Evolutionary conservation across 1,139 yeast species (phyloP).

Genomic region (Protomyces inouyei): DNA sequence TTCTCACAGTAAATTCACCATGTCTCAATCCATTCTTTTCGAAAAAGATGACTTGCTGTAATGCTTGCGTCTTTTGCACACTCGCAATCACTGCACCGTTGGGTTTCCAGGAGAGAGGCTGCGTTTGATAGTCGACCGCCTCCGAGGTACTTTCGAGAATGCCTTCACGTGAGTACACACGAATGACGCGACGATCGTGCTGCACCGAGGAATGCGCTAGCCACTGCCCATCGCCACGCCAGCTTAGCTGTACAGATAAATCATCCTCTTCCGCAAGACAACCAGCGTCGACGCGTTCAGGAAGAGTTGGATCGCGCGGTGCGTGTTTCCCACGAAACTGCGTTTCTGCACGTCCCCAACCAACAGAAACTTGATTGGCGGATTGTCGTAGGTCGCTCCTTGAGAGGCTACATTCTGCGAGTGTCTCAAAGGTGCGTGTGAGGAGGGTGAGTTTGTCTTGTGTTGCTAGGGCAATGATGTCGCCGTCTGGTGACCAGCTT

Average conservation of each 20-base stretch:
- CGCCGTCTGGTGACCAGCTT: slow-evolving; percentile 89
- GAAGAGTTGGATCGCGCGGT: slow-evolving; percentile 91
- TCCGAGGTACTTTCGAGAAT: slow-evolving; percentile 78
- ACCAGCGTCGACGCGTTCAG: slow-evolving; percentile 67
- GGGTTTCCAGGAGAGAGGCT: slow-evolving; percentile 77
- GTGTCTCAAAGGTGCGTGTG: slow-evolving; percentile 74
- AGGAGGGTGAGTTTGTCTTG: slow-evolving; percentile 46
- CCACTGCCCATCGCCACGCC: slow-evolving; percentile 95
- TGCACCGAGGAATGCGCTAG: slow-evolving; percentile 68
- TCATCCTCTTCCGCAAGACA: slow-evolving; percentile 44
- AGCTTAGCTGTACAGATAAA: slow-evolving; percentile 51
- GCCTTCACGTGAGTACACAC: slow-evolving; percentile 72
- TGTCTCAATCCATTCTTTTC: slow-evolving; percentile 92
- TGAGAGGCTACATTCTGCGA: slow-evolving; percentile 58
- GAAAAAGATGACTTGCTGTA: slow-evolving; percentile 61
- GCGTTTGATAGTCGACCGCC: slow-evolving; percentile 79
- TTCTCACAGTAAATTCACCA: slow-evolving; percentile 72
- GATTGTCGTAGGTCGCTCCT: slow-evolving; percentile 59
- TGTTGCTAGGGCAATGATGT: slow-evolving; percentile 62
- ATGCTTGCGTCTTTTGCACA: slow-evolving; percentile 53
- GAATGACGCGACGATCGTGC: slow-evolving; percentile 60
- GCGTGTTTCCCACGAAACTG: slow-evolving; percentile 95
- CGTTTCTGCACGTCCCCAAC: slow-evolving; percentile 98
- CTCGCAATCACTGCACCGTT: slow-evolving; percentile 85
- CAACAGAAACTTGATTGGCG: slow-evolving; percentile 87